Evolutionary conservation across 2,329 filamentous ascomycete genomes (phyloP), one percentile per base, ranked within the genome.

Genomic region (Chaetomium strumarium): DNA sequence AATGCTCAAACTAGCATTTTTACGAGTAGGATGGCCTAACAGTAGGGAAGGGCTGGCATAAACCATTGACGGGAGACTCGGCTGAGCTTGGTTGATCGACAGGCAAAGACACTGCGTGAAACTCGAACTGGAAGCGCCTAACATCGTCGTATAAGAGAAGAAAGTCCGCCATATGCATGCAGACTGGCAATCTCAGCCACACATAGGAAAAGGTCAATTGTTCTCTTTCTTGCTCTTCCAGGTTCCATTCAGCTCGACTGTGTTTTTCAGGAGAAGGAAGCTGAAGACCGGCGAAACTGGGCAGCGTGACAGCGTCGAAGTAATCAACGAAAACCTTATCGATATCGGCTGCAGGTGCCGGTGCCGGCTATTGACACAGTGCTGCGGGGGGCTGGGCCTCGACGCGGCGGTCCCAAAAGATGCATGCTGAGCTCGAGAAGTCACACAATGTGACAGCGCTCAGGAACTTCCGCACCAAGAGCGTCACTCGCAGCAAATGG

Each of bases 41-140:
- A 29, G 37, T 24, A 20, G 19, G 12, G n/a, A 41, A 30, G 41
- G 30, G 16, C 34, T 24, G 46, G 49, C 46, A 52, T 55, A 36
- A 24, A 7, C 24, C 4, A 24, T 24, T 24, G 24, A 24, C 4
- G 38, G 19, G 16, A 46, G 4, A 46, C 17, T 14, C 38, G 42
- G 20, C 39, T 53, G 54, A 56, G 50, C 17, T 14, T 42, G 42
- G 20, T 43, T 53, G 54, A 56, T 56, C 54, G 42, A 56, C 53
- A 41, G 50, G 46, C 54, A 44, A 24, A 24, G 29, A 38, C 46
- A 24, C 19, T 51, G 43, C 31, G 50, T 56, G 50, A 53, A 51
- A 56, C 54, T 24, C 4, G 24, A 24, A 24, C 7, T 4, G 24
- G 24, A 24, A 24, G 24, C 24, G 7, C 24, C 24, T 7, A 24